These are phyloP conservation scores for Kuraishia floccosa DNA, from an alignment of 805 yeast genomes.

Conservation along the genomic window DNA sequence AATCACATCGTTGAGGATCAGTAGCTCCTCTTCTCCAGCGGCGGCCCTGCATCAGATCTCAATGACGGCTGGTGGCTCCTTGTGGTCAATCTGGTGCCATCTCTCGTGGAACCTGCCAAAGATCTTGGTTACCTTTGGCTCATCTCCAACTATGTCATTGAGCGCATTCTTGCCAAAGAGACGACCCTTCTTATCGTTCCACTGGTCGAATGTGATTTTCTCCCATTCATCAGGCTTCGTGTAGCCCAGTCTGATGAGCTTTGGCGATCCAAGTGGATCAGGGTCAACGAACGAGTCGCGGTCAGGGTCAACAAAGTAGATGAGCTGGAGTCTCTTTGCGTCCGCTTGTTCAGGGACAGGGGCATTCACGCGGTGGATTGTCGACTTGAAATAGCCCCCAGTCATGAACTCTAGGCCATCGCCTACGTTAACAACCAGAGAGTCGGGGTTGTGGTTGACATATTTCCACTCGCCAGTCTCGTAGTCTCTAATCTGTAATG, in stretches of 20 bases:
- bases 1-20: no score
- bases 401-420: constrained; percentile 23
- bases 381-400: constrained; percentile 23
- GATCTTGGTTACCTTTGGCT: no score
- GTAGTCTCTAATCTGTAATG: constrained; percentile 21
- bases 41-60: no score
- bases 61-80: no score
- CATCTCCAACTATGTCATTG: constrained; percentile 22
- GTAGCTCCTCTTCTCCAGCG: no score
- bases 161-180: constrained; percentile 24
- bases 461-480: constrained; percentile 21
- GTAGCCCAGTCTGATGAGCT: constrained; percentile 15
- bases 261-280: constrained; percentile 14
- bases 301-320: constrained; percentile 20
- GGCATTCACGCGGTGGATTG: constrained; percentile 20
- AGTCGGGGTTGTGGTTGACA: constrained; percentile 19
- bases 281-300: constrained; percentile 18
- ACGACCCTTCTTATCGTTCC: constrained; percentile 29
- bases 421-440: constrained; percentile 23
- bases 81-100: no score
- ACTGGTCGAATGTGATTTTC: constrained; percentile 16
- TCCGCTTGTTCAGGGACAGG: constrained; percentile 20
- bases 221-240: constrained; percentile 16
- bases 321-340: constrained; percentile 17
- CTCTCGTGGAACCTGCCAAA: constrained; percentile 28